phyloP scores from a whole-genome alignment of 176 grass and related monocot genomes.

The Juncus inflexus region DNA sequence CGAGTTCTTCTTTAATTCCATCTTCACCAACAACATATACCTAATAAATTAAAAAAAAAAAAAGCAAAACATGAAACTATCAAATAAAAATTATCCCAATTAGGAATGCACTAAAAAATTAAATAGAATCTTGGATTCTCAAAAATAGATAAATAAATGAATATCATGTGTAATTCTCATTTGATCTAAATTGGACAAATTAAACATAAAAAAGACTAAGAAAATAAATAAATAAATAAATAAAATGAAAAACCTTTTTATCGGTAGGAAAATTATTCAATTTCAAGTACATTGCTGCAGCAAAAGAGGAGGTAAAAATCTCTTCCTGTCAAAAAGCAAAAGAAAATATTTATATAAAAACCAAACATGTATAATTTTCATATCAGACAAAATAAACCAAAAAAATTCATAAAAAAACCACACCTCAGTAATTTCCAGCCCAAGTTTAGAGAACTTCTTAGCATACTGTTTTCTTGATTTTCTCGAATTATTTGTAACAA shows the following conservation, averaged over 20 bases:
- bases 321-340: constrained; percentile 63
- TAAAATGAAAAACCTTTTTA: constrained; percentile 62
- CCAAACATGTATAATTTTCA: not conserved
- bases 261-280: constrained; percentile 66
- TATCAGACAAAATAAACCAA: constrained; percentile 3
- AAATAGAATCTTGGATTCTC: no score
- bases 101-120: not conserved
- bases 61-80: not conserved
- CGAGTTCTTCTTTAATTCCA: constrained; percentile 92
- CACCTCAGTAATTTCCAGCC: constrained; percentile 84
- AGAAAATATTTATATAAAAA: constrained; percentile 18
- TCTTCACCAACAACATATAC: constrained; percentile 95
- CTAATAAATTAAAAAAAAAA: constrained; percentile 35
- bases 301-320: constrained; percentile 90
- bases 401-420: constrained; percentile 15
- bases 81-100: constrained; percentile 16
- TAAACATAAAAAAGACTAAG: not conserved
- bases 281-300: constrained; percentile 89
- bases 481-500: constrained; percentile 89
- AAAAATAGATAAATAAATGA: no score
- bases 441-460: constrained; percentile 74
- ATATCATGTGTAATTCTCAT: no score
- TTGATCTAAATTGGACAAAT: not conserved
- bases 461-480: constrained; percentile 79
- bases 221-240: not conserved